Evolutionary conservation across 192 early-diverging fungal species (phyloP), one percentile per base, ranked within the genome.

Genomic region (Coemansia sp.): DNA sequence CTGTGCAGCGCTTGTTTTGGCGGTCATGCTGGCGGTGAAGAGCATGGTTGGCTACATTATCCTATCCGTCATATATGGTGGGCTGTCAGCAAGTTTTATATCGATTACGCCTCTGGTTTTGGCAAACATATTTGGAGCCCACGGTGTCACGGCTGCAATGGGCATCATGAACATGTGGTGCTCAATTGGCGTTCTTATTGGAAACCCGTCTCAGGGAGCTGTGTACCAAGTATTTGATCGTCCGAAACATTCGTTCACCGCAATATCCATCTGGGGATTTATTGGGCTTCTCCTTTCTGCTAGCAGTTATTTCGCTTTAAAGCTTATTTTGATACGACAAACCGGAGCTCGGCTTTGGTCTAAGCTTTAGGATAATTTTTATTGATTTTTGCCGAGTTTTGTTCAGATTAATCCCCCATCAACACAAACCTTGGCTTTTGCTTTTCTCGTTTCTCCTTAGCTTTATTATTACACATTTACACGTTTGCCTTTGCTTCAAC

Each of bases 131-230:
- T 76, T 76, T 65, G 74, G 74, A 11, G 23, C 55, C 0, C 74
- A 76, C 27, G 59, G 55, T 0, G 67, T 70, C 28, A 70, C 74
- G 1, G 68, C 74, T 9, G 74, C 74, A 23, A 61, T 68, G 66
- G 74, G 74, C 0, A 70, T 76, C 17, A 65, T 70, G 50, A 76
- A 76, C 33, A 41, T 64, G 56, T 76, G 67, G 63, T 76, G 74
- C 27, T 50, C 74, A 19, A 55, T 70, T 11, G 74, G 74, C 5
- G 67, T 66, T 15, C 64, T 76, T 14, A 50, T 76, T 29, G 74
- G 74, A 23, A 76, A 76, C 25, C 74, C 74, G 11, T 66, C 74
- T 23, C 67, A 76, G 38, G 67, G 74, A 7, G 74, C 74, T 15
- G 61, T 76, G n/a, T 76, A 70, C 47, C 74, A 76, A 40, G 44